Percentiles rank a stretch among this genome's conserved stretches.
These are phyloP conservation scores for Collybia sordida DNA, from an alignment of 768 basidiomycete species.

Conservation along the genomic window DNA sequence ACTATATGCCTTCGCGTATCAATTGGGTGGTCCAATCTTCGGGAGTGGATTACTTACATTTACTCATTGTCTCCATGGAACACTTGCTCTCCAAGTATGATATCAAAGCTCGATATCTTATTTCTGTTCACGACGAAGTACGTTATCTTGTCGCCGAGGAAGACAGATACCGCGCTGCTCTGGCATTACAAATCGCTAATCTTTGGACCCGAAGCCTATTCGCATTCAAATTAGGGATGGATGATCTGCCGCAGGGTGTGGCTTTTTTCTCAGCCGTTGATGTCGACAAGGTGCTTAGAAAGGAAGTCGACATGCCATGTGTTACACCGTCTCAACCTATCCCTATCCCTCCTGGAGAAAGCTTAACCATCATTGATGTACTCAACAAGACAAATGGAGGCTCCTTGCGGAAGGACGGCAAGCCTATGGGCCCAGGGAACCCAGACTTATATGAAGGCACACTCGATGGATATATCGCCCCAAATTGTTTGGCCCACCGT, in stretches of 20 bases:
- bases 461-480: conserved; percentile 50
- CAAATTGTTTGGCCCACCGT: conserved; percentile 67
- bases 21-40: conserved; percentile 99
- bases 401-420: conserved; percentile 60
- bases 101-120: conserved; percentile 89
- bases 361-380: conserved; percentile 65
- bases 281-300: conserved; percentile 85
- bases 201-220: conserved; percentile 93
- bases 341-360: conserved; percentile 87
- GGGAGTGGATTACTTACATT: conserved; percentile 96
- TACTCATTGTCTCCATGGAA: conserved; percentile 94
- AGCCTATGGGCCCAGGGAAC: conserved; percentile 43
- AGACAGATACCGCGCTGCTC: conserved; percentile 86
- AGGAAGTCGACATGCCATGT: conserved; percentile 96
- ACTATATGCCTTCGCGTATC: conserved; percentile 95
- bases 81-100: conserved; percentile 77
- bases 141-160: conserved; percentile 89
- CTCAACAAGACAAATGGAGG: conserved; percentile 71
- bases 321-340: conserved; percentile 88
- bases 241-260: conserved; percentile 91
- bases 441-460: conserved; percentile 24
- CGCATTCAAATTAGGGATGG: conserved; percentile 91
- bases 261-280: conserved; percentile 98
- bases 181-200: conserved; percentile 94
- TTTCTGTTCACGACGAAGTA: conserved; percentile 97